Percentiles rank a stretch among this genome's conserved stretches.
Evolutionary conservation across 2,329 filamentous ascomycete species (phyloP).

Genomic region (Calonectria honghensis): DNA sequence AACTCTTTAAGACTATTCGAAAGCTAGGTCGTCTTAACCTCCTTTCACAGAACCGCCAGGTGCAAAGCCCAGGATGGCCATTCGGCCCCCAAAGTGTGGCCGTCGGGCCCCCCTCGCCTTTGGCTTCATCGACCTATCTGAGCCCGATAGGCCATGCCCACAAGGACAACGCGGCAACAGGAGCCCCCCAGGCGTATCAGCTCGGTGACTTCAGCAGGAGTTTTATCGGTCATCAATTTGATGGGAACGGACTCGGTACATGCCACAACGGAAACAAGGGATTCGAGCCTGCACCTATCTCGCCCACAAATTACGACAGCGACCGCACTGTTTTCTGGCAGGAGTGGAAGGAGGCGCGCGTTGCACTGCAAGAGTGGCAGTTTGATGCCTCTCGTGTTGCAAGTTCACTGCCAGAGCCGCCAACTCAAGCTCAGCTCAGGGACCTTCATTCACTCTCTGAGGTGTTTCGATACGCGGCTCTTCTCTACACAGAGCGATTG

Average conservation of each 20-base stretch:
- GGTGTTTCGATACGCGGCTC: constrained; percentile 90
- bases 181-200: constrained; percentile 54
- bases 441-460: constrained; percentile 91
- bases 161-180: constrained; percentile 58
- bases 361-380: constrained; percentile 87
- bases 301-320: constrained; percentile 72
- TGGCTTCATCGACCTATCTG: constrained; percentile 51
- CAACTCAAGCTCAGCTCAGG: constrained; percentile 77
- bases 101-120: constrained; percentile 61
- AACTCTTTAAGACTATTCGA: constrained; percentile 90
- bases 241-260: constrained; percentile 80
- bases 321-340: constrained; percentile 83
- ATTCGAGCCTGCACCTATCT: constrained; percentile 63
- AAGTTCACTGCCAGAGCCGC: constrained; percentile 68
- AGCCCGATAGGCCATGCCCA: constrained; percentile 66
- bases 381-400: constrained; percentile 76
- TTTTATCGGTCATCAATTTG: constrained; percentile 75
- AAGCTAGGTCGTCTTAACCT: constrained; percentile 90
- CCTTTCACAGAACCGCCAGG: constrained; percentile 81
- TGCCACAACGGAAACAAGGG: constrained; percentile 74
- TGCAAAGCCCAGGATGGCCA: constrained; percentile 61
- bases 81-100: constrained; percentile 41
- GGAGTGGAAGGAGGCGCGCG: constrained; percentile 89
- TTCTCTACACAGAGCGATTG: constrained; percentile 92
- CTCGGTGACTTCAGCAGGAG: constrained; percentile 56